Base-by-base conservation (phyloP, 2,329 filamentous ascomycete species). In the Huntiella omanensis region DNA sequence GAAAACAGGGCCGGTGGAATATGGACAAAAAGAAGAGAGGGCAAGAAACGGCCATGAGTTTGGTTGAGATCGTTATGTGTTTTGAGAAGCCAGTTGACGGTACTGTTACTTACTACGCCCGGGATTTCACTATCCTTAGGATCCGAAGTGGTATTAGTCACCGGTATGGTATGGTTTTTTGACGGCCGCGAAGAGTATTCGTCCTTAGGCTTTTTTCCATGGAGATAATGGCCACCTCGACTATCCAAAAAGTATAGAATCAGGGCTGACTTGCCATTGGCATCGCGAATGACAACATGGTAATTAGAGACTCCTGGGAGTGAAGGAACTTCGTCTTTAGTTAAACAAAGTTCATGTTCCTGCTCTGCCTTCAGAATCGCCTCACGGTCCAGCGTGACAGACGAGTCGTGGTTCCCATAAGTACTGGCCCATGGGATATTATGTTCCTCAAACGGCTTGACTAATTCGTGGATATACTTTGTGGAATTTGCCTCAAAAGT, bases 161-260 rank as follows among this genome's bases (percentile, higher is more conserved):
- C 34, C 34, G 15, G 12, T 15, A 36, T n/a, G 34, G 34, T 36
- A 12, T 15, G 12, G 34, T 16, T 41, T 13, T 41, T 41, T 16
- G 5, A 22, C 15, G 34, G 34, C 34, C 34, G 34, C 34, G 34
- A 36, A n/a, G 34, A 16, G 12, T 36, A n/a, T 15, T 45, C 38
- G 5, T 37, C 41, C 15, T 41, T 37, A 10, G 15, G 19, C 6
- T 32, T 16, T 2, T 15, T 33, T 15, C 33, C 15, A 7, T 49
- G 47, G 7, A 49, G 46, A 13, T 39, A 22, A 34, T 19, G 19
- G 4, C 76, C 76, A 33, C 77, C 77, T 12, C 71, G 65, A 47
- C 67, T 72, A 54, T 84, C 80, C 53, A 85, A 83, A 60, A 83
- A 83, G 76, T 78, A 85, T 1, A 85, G 62, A 1, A 84, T 54